Evolutionary conservation across 441 rosid genomes (phyloP).

Genomic region (Pelargonium citronellum): DNA sequence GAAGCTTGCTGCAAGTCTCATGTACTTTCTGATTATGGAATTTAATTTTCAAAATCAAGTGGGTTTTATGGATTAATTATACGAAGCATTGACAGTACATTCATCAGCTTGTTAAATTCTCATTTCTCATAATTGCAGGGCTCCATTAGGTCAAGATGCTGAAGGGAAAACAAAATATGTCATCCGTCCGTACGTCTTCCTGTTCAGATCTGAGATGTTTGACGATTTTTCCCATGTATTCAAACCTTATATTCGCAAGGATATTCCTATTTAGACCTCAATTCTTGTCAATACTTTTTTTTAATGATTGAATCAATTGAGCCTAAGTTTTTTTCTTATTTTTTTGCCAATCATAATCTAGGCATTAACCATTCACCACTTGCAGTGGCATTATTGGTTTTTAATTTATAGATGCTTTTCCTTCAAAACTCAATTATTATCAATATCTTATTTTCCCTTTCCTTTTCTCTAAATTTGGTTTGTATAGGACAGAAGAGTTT

Average conservation of each 20-base stretch:
- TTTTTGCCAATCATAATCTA: not conserved
- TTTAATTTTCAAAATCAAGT: conserved; percentile 12
- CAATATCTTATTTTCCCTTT: conserved; percentile 1
- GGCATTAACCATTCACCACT: not conserved
- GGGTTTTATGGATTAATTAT: conserved; percentile 1
- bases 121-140: conserved; percentile 43
- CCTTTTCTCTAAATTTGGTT: not conserved
- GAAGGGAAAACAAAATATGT: conserved; percentile 92
- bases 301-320: not conserved
- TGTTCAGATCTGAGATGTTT: conserved; percentile 17
- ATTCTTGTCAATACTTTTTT: not conserved
- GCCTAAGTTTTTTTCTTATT: not conserved
- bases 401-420: not conserved
- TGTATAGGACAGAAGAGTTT: not conserved
- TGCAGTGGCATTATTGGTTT: not conserved
- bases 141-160: conserved; percentile 66
- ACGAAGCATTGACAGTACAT: conserved; percentile 7
- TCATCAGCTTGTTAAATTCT: conserved; percentile 21
- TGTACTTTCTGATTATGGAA: not conserved
- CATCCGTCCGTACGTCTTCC: conserved; percentile 75
- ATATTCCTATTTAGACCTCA: not conserved
- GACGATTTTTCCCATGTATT: not conserved
- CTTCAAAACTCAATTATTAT: not conserved
- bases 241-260: not conserved
- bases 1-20: not conserved